Conservation (phyloP, 306 rosid species). For the Sphenostylis stenocarpa region DNA sequence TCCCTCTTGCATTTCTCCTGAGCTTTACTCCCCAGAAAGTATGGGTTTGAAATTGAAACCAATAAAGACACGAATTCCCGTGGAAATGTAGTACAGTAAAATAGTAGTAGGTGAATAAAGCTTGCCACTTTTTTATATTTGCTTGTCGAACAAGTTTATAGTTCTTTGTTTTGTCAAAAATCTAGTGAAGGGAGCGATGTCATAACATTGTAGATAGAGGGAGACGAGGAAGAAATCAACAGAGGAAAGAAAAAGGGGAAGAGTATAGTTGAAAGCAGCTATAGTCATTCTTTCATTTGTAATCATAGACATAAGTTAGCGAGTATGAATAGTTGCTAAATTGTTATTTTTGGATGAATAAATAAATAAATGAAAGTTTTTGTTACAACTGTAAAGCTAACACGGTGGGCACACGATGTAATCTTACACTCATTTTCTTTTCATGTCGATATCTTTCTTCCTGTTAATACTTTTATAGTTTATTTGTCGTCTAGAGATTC, state of each 20-base stretch:
- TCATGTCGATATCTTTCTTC: not conserved
- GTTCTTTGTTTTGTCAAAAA: constrained; percentile 34
- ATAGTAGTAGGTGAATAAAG: constrained; percentile 6
- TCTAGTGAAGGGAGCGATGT: not conserved
- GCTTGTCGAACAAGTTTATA: constrained; percentile 26
- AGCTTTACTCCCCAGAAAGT: constrained; percentile 91
- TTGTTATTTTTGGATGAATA: constrained; percentile 28
- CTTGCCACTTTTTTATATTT: constrained; percentile 23
- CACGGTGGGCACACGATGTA: constrained; percentile 18
- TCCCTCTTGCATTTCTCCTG: constrained; percentile 82
- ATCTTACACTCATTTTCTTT: not conserved
- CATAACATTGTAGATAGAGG: constrained; percentile 59
- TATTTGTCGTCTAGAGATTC: not conserved
- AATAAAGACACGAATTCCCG: constrained; percentile 69
- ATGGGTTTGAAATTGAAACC: constrained; percentile 97
- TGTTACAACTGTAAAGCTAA: constrained; percentile 25
- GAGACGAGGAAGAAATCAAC: constrained; percentile 30
- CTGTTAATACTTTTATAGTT: not conserved
- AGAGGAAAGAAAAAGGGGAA: constrained; percentile 5
- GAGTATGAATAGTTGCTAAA: constrained; percentile 32
- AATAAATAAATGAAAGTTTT: not conserved
- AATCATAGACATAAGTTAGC: constrained; percentile 36
- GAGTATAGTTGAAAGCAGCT: constrained; percentile 41
- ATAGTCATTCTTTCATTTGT: constrained; percentile 73
- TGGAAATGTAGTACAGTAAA: constrained; percentile 39